Evolutionary conservation across 169 alveolate species (phyloP).

Genomic region (Plasmodium blacklocki): DNA sequence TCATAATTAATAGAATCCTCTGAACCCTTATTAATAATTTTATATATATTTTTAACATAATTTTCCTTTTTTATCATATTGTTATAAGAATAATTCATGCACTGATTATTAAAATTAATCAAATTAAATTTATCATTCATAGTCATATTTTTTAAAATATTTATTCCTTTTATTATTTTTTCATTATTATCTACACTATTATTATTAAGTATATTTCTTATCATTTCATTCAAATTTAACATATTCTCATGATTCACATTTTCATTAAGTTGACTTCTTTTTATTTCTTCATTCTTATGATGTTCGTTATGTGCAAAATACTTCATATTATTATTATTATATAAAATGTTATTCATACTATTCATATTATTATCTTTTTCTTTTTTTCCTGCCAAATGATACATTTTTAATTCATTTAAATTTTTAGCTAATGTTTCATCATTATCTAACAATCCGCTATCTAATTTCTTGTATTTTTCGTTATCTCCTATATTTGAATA

Average conservation of each 20-base stretch:
- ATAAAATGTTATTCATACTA: too few relatives aligned
- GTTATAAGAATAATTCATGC: neutral
- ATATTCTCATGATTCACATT: conserved; percentile 15
- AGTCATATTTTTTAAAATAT: conserved; percentile 34
- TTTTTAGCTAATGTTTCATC: neutral
- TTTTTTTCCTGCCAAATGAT: neutral
- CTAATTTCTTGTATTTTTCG: neutral
- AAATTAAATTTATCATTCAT: conserved; percentile 24
- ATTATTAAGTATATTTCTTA: conserved; percentile 49
- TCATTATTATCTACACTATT: conserved; percentile 32
- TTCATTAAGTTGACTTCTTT: conserved; percentile 18
- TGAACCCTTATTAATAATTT: neutral
- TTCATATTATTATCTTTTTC: neutral
- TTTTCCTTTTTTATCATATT: conserved; percentile 1
- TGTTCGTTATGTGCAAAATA: conserved; percentile 8
- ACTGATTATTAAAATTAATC: neutral
- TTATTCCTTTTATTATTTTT: conserved; percentile 63
- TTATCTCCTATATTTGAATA: neutral
- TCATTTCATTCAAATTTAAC: conserved; percentile 36
- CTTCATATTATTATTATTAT: neutral
- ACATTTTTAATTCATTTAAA: neutral
- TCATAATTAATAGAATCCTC: conserved; percentile 32
- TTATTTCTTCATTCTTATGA: conserved; percentile 31
- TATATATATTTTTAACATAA: conserved; percentile 11
- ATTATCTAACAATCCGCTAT: neutral